phyloP scores from a whole-genome alignment of 2,329 filamentous ascomycete species.

The Pyrenophora teres region DNA sequence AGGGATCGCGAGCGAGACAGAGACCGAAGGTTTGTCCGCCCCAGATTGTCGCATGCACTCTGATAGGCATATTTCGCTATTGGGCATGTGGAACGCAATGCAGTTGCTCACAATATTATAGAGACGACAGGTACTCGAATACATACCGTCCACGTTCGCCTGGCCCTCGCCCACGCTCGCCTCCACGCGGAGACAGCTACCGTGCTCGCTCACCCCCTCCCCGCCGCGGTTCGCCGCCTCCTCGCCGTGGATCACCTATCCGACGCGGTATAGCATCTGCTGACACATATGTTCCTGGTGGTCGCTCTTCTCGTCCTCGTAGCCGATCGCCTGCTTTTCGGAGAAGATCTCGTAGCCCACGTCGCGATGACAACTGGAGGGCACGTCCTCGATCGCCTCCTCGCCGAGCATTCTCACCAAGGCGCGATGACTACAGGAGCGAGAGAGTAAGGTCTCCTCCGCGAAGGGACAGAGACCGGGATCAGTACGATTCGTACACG shows the following conservation, averaged over 20 bases:
- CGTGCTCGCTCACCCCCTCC: conserved; percentile 25
- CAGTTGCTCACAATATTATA: conserved; percentile 22
- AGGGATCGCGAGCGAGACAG: conserved; percentile 50
- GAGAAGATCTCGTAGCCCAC: conserved; percentile 49
- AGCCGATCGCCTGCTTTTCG: conserved; percentile 48
- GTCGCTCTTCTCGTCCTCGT: conserved; percentile 42
- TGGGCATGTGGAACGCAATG: background rate
- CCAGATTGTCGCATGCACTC: conserved; percentile 17
- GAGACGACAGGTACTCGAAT: conserved; percentile 46
- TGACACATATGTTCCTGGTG: conserved; percentile 49
- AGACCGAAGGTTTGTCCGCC: conserved; percentile 51
- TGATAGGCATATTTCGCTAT: conserved; percentile 1
- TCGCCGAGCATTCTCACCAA: conserved; percentile 47
- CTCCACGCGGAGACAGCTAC: conserved; percentile 45
- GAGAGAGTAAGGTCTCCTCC: conserved; percentile 51
- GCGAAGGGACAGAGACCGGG: conserved; percentile 48
- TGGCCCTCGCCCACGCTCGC: conserved; percentile 33
- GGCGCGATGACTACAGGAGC: conserved; percentile 43
- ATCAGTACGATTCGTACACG: conserved; percentile 46
- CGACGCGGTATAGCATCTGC: conserved; percentile 44
- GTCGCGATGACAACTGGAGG: conserved; percentile 51
- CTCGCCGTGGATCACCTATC: conserved; percentile 31
- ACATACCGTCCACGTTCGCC: conserved; percentile 46
- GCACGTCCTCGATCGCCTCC: conserved; percentile 56
- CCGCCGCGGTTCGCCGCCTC: conserved; percentile 9